Conservation (phyloP, 2,329 filamentous ascomycete species). For the Fusarium sp. region DNA sequence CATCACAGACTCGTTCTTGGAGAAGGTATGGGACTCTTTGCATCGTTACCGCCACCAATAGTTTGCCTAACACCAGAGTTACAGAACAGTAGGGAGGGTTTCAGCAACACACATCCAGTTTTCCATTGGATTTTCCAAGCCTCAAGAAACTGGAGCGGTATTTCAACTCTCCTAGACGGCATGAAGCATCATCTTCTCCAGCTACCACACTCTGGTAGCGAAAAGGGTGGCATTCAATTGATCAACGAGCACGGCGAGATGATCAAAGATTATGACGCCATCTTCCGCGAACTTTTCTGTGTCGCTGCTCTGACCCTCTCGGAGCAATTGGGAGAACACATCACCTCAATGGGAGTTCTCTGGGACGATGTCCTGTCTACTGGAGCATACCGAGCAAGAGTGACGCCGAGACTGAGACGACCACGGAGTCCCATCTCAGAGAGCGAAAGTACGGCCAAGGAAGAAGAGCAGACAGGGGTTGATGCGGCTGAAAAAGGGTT, state of each 20-base stretch:
- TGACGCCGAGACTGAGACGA: constrained; percentile 26
- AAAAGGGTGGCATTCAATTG: constrained; percentile 51
- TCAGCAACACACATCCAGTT: constrained; percentile 78
- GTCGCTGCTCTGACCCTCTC: constrained; percentile 80
- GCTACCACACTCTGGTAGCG: constrained; percentile 46
- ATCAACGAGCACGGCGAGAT: constrained; percentile 65
- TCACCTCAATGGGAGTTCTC: constrained; percentile 73
- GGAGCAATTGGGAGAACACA: constrained; percentile 68
- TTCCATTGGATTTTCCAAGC: constrained; percentile 90
- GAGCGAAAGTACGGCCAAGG: background rate
- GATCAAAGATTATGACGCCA: constrained; percentile 75
- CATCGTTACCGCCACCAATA: too few relatives aligned
- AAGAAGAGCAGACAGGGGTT: constrained; percentile 32
- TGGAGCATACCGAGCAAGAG: constrained; percentile 50
- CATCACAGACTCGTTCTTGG: constrained; percentile 80
- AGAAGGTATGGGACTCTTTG: constrained; percentile 57
- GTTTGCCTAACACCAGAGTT: constrained; percentile 14
- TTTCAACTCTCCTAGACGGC: constrained; percentile 73
- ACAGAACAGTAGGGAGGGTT: constrained; percentile 71
- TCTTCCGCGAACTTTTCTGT: constrained; percentile 86
- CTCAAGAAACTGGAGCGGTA: constrained; percentile 77
- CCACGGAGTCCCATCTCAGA: constrained; percentile 9
- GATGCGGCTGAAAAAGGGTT: constrained; percentile 54
- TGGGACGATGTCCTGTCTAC: constrained; percentile 81
- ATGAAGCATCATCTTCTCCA: constrained; percentile 77